These are phyloP conservation scores for Discostella stelligeroides DNA, from an alignment of 108 stramenopile species.

Conservation along the genomic window DNA sequence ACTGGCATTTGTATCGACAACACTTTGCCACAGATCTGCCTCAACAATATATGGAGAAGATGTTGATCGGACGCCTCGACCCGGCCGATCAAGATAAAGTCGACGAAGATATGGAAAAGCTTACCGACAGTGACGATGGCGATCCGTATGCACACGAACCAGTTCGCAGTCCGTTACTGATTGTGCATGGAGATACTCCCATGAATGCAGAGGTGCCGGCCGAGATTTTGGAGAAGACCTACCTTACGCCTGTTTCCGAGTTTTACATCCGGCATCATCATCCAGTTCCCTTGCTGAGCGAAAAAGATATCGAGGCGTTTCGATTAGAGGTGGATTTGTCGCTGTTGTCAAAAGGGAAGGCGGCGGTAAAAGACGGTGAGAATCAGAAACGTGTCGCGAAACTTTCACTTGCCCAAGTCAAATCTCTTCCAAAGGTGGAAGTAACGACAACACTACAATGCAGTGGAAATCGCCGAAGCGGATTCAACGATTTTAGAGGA, in stretches of 20 bases:
- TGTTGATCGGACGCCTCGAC: constrained; percentile 72
- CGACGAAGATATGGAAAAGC: constrained; percentile 72
- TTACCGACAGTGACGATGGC: constrained; percentile 53
- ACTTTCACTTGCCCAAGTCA: constrained; percentile 72
- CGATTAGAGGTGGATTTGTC: constrained; percentile 68
- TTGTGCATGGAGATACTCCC: constrained; percentile 77
- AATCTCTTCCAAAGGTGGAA: constrained; percentile 67
- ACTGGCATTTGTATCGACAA: constrained; percentile 70
- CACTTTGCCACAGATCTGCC: constrained; percentile 87
- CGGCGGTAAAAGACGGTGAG: no score
- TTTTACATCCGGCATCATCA: constrained; percentile 91
- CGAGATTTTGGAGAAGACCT: constrained; percentile 57
- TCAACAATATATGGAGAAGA: constrained; percentile 74
- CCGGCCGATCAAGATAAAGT: constrained; percentile 74
- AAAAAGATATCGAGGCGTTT: constrained; percentile 66
- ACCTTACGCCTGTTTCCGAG: constrained; percentile 70
- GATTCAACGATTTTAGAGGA: constrained; percentile 76
- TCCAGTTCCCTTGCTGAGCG: constrained; percentile 81
- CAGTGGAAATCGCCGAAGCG: constrained; percentile 94
- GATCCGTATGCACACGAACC: constrained; percentile 86
- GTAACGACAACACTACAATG: constrained; percentile 93
- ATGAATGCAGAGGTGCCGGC: constrained; percentile 86
- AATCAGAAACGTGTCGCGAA: constrained; percentile 22
- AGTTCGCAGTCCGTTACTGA: constrained; percentile 54
- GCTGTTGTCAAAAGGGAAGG: constrained; percentile 9